Percentiles rank a stretch among this genome's conserved stretches.
These are phyloP conservation scores for Pythium rhizo-oryzae DNA, from an alignment of 352 stramenopile genomes.

Conservation along the genomic window DNA sequence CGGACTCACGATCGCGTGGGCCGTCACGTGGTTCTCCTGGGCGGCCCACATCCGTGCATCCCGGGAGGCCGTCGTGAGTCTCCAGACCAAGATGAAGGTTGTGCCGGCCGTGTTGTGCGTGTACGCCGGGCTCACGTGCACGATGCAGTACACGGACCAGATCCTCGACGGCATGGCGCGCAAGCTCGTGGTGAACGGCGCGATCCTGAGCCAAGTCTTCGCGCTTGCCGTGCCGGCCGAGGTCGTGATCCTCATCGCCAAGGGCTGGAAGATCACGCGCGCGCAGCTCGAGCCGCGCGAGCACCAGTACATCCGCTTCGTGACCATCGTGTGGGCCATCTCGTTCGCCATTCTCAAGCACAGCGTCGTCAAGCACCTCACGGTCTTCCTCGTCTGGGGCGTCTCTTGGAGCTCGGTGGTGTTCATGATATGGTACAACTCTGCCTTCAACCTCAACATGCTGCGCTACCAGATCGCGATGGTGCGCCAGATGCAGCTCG, in stretches of 20 bases:
- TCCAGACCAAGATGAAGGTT: slow-evolving; percentile 64
- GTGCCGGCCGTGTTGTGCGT: slow-evolving; percentile 42
- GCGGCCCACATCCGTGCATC: slow-evolving; percentile 47
- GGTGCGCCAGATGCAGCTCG: slow-evolving; percentile 53
- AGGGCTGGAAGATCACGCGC: slow-evolving; percentile 76
- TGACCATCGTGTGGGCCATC: slow-evolving; percentile 54
- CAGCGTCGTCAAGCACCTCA: slow-evolving; percentile 44
- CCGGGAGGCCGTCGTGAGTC: slow-evolving; percentile 44
- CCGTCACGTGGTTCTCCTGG: slow-evolving; percentile 43
- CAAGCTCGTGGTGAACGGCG: slow-evolving; percentile 40
- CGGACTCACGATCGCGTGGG: slow-evolving; percentile 40
- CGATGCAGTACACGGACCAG: slow-evolving; percentile 37
- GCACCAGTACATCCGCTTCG: slow-evolving; percentile 58
- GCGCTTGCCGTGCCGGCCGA: slow-evolving; percentile 53
- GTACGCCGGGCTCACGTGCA: slow-evolving; percentile 35
- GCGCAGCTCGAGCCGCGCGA: slow-evolving; percentile 44
- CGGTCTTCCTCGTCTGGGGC: slow-evolving; percentile 56
- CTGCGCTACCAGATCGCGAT: slow-evolving; percentile 67
- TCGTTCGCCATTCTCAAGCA: slow-evolving; percentile 47
- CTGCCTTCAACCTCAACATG: slow-evolving; percentile 71
- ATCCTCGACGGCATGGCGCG: slow-evolving; percentile 38
- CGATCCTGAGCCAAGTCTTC: slow-evolving; percentile 44
- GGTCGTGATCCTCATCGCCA: slow-evolving; percentile 57
- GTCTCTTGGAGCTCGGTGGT: slow-evolving; percentile 55
- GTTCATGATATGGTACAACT: slow-evolving; percentile 76